Evolutionary conservation across 2,329 filamentous ascomycete species (phyloP).

Genomic region (Alternaria solani): DNA sequence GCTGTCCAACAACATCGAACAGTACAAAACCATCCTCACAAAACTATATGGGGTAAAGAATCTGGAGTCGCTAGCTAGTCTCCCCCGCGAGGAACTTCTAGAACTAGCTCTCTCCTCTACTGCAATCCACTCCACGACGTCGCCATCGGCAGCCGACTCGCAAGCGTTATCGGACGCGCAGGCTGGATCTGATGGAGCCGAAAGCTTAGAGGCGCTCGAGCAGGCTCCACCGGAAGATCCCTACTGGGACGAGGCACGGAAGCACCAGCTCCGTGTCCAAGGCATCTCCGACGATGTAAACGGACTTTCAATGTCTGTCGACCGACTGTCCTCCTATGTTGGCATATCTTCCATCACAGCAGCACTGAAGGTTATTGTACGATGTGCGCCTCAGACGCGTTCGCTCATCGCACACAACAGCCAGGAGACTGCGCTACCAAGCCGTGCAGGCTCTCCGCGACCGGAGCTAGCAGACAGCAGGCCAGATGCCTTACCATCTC

Average conservation of each 20-base stretch:
- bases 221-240: conserved; percentile 71
- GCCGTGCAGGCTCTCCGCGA: conserved; percentile 48
- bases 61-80: conserved; percentile 49
- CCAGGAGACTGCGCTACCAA: conserved; percentile 48
- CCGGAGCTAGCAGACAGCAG: conserved; percentile 44
- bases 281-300: conserved; percentile 74
- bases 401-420: conserved; percentile 57
- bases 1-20: conserved; percentile 59
- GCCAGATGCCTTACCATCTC: conserved; percentile 60
- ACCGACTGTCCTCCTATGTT: conserved; percentile 71
- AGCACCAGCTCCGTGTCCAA: conserved; percentile 53
- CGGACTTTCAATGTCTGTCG: conserved; percentile 68
- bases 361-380: conserved; percentile 73
- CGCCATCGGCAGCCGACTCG: conserved; percentile 39
- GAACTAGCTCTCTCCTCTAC: conserved; percentile 55
- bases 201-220: conserved; percentile 69
- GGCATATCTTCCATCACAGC: conserved; percentile 79
- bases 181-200: conserved; percentile 57
- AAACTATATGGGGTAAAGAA: conserved; percentile 55
- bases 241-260: conserved; percentile 71
- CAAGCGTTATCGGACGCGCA: conserved; percentile 49
- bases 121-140: conserved; percentile 42
- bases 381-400: conserved; percentile 61
- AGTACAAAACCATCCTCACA: conserved; percentile 54
- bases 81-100: conserved; percentile 57